Evolutionary conservation across 2,329 filamentous ascomycete genomes (phyloP).

Genomic region (Paecilomyces dactylethromorphus): DNA sequence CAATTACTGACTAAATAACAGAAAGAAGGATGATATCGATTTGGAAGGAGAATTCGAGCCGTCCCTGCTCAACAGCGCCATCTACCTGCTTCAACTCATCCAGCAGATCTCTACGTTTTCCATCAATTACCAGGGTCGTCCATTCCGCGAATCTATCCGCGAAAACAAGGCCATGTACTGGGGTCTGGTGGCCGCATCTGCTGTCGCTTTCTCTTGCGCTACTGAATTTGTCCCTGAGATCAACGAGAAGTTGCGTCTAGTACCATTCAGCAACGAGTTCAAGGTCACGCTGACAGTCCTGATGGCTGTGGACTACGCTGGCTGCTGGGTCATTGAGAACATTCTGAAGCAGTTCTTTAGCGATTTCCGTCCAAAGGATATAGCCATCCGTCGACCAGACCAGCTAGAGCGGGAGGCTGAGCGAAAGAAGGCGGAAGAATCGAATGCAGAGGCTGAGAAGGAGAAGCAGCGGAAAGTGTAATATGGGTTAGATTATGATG

Average conservation of each 20-base stretch:
- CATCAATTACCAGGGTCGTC: constrained; percentile 98
- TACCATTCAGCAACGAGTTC: constrained; percentile 84
- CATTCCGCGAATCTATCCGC: constrained; percentile 90
- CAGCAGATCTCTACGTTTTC: constrained; percentile 99
- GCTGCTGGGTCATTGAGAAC: constrained; percentile 84
- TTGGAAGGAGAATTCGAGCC: constrained; percentile 92
- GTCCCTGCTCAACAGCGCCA: constrained; percentile 89
- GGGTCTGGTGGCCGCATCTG: constrained; percentile 83
- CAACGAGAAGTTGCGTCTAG: constrained; percentile 86
- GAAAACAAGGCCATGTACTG: constrained; percentile 99
- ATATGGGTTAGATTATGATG: not conserved
- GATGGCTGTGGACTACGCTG: constrained; percentile 82
- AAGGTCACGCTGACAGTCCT: constrained; percentile 74
- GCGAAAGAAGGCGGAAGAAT: constrained; percentile 57
- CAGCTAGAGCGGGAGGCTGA: constrained; percentile 71
- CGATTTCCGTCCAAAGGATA: constrained; percentile 89
- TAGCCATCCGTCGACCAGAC: constrained; percentile 77
- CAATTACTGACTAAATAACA: constrained; percentile 30
- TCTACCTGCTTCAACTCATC: constrained; percentile 95
- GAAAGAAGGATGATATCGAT: constrained; percentile 61
- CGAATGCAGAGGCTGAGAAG: constrained; percentile 35
- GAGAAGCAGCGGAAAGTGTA: constrained; percentile 24
- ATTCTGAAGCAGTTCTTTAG: constrained; percentile 78
- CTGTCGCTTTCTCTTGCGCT: constrained; percentile 86
- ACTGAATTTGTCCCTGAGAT: constrained; percentile 94